A percentile compares a stretch with the other conserved stretches of the same genome.
Evolutionary conservation across 1,284 basidiomycete species (phyloP).

Genomic region (Malassezia brasiliensis): DNA sequence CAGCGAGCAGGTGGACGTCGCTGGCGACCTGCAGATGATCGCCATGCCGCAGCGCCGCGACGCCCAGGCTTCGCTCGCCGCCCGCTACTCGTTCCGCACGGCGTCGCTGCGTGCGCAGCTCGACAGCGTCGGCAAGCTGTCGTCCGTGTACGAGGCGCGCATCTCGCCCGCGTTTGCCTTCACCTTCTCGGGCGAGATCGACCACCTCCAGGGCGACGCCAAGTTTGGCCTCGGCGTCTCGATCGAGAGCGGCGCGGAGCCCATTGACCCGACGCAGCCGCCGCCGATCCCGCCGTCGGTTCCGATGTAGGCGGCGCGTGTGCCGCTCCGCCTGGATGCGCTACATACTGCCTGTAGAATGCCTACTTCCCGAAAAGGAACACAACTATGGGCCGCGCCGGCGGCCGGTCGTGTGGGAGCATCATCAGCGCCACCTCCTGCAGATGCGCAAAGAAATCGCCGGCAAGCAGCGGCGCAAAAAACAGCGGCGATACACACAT

Average conservation of each 20-base stretch:
- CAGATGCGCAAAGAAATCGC: constrained; percentile 39
- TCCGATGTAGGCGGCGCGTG: constrained; percentile 28
- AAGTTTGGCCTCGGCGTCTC: constrained; percentile 93
- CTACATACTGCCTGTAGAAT: neutral
- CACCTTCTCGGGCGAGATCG: constrained; percentile 89
- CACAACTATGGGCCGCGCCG: constrained; percentile 33
- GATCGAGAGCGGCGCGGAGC: constrained; percentile 60
- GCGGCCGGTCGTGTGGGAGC: constrained; percentile 22
- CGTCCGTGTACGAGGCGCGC: constrained; percentile 85
- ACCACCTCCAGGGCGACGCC: constrained; percentile 83
- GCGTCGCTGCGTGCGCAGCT: constrained; percentile 55
- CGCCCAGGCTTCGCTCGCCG: constrained; percentile 81
- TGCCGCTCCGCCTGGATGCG: neutral
- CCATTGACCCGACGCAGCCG: constrained; percentile 37
- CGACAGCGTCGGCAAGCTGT: constrained; percentile 60
- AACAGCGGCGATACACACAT: constrained; percentile 34
- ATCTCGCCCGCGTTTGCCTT: constrained; percentile 92
- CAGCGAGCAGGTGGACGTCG: constrained; percentile 95
- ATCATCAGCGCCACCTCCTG: constrained; percentile 35
- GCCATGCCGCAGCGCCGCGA: constrained; percentile 60
- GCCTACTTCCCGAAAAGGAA: constrained; percentile 33
- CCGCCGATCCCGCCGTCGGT: constrained; percentile 40
- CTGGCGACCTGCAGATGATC: constrained; percentile 79
- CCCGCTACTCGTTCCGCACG: constrained; percentile 92
- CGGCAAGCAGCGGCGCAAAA: constrained; percentile 38